Conservation (phyloP, 2,329 filamentous ascomycete species). For the Huntiella omanensis region DNA sequence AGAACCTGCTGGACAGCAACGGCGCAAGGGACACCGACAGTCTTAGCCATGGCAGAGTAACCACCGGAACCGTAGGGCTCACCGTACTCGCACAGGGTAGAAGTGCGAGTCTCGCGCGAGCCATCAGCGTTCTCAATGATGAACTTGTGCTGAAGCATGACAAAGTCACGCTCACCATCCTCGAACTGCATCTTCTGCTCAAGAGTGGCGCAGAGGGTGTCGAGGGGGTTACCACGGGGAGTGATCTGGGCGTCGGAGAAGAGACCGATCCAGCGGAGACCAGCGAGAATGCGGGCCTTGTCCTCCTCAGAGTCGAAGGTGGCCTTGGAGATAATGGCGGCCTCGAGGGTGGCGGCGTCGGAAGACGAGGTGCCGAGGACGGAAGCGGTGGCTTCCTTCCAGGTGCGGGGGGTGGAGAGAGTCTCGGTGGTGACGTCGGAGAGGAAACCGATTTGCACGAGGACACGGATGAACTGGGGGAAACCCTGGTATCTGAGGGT, state of each 20-base stretch:
- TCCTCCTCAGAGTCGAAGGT: constrained; percentile 44
- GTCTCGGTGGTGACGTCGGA: constrained; percentile 46
- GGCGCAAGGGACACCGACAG: constrained; percentile 51
- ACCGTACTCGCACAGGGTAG: constrained; percentile 69
- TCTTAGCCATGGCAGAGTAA: constrained; percentile 68
- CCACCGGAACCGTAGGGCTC: constrained; percentile 55
- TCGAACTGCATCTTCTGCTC: constrained; percentile 86
- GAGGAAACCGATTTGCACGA: constrained; percentile 83
- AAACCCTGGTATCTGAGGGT: constrained; percentile 79
- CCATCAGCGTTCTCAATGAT: constrained; percentile 70
- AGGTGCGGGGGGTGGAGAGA: constrained; percentile 49
- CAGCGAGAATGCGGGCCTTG: constrained; percentile 48
- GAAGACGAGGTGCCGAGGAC: constrained; percentile 51
- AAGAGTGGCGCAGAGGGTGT: constrained; percentile 75
- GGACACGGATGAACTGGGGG: constrained; percentile 70
- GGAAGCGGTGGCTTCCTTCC: constrained; percentile 71
- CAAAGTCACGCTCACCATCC: constrained; percentile 65
- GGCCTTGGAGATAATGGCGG: constrained; percentile 57
- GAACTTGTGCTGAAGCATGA: constrained; percentile 67
- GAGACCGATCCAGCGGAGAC: constrained; percentile 51
- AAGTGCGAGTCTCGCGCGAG: constrained; percentile 55
- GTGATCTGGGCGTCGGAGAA: constrained; percentile 52
- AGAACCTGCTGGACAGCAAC: constrained; percentile 60
- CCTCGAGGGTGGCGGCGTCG: constrained; percentile 49
- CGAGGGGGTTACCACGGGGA: constrained; percentile 61